A percentile compares a stretch with the other conserved stretches of the same genome.
phyloP scores from a whole-genome alignment of 331 rosid genomes.

The Malus hybrid region DNA sequence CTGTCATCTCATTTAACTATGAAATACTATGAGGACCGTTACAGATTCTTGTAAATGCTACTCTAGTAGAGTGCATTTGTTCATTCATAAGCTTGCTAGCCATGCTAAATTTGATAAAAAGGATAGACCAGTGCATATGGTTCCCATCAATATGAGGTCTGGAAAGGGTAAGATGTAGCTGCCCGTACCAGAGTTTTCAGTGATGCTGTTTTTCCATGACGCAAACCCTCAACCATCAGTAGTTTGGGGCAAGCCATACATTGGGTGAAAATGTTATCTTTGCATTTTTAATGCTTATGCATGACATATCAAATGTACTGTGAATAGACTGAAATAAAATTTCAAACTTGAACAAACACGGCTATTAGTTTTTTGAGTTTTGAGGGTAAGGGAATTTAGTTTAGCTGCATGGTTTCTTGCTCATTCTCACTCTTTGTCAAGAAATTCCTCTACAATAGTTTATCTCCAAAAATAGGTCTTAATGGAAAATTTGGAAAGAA shows the following conservation, averaged over 20 bases:
- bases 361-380: background rate
- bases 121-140: background rate
- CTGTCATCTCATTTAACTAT: background rate
- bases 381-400: background rate
- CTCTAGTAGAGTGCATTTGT: slow-evolving; percentile 5
- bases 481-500: background rate
- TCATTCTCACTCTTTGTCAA: background rate
- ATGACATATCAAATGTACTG: background rate
- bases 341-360: background rate
- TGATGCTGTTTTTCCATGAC: background rate
- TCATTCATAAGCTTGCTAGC: slow-evolving; percentile 1
- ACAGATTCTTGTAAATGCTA: slow-evolving; percentile 1
- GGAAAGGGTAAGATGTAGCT: background rate
- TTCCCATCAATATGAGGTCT: background rate
- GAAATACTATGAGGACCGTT: background rate
- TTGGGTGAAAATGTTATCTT: background rate
- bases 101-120: background rate
- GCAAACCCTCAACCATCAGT: background rate
- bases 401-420: background rate
- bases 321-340: background rate
- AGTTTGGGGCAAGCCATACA: background rate
- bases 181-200: background rate
- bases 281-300: background rate
- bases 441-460: background rate
- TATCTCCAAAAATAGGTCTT: background rate